Evolutionary conservation across 768 basidiomycete species (phyloP), one percentile per base, ranked within the genome.

Genomic region (Pluteus cervinus): DNA sequence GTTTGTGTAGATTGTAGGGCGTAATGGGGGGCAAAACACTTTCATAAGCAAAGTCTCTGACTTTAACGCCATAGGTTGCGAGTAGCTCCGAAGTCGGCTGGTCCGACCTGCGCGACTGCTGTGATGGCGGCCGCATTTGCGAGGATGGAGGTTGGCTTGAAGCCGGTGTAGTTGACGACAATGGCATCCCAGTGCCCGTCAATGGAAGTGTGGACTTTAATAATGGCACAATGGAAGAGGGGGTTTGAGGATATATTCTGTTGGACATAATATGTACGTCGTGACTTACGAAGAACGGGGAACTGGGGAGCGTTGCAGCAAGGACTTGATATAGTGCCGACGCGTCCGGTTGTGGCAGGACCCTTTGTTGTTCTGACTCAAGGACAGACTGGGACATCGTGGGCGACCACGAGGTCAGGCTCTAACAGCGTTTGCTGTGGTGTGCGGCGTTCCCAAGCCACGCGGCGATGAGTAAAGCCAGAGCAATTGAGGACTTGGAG

Each of bases 1-100:
- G 66, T 1, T 64, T 65, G 39, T 60, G 59, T 14, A 65, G 65
- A 12, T 63, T 68, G 17, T 75, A 70, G 2, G 78, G 65, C 21
- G 60, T 62, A 26, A 86, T 68, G 7, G 78, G 76, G 2, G 81
- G 79, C 31, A 84, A 60, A 18, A 61, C 76, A 58, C 68, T 79
- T 56, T 83, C 79, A 60, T 77, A 81, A 11, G 75, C 80, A 65
- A 79, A 85, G 59, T 86, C 75, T 63, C 61, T 71, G 55, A 63
- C 66, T 62, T 66, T 69, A 39, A 70, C 61, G 3, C 72, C 66
- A 8, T 58, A 40, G 12, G 43, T 51, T 42, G 55, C 53, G 23
- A 65, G 48, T 12, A 40, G 33, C 17, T 48, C 44, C 23, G 46
- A 32, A 26, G 47, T 34, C 33, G 63, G 53, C 41, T 58, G 51